These are phyloP conservation scores for Penicillium daleae DNA, from an alignment of 495 filamentous ascomycete genomes.

Conservation along the genomic window DNA sequence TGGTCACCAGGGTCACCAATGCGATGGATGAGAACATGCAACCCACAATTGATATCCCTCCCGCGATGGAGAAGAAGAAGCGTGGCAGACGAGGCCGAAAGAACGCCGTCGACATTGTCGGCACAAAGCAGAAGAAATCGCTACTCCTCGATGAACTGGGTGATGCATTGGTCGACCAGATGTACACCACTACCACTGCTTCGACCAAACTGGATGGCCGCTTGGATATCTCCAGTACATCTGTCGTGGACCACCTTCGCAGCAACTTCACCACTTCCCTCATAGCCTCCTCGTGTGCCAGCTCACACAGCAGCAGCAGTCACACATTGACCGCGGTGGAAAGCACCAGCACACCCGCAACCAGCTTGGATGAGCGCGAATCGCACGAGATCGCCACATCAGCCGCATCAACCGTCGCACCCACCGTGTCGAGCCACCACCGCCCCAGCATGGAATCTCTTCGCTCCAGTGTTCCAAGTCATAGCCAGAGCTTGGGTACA, in stretches of 20 bases:
- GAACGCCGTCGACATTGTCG: constrained; percentile 8
- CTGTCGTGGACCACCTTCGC: constrained; percentile 29
- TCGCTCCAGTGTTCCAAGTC: neutral
- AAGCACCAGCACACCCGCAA: constrained; percentile 16
- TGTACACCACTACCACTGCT: constrained; percentile 15
- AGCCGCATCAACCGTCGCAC: neutral
- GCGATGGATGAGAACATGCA: neutral
- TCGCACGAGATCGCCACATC: neutral
- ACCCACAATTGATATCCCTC: neutral
- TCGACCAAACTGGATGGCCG: neutral
- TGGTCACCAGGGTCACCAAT: constrained; percentile 6
- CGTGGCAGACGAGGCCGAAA: constrained; percentile 15
- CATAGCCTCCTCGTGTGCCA: constrained; percentile 18
- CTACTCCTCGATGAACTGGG: constrained; percentile 31
- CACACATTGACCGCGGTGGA: constrained; percentile 15
- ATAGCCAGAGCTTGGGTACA: neutral
- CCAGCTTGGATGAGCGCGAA: constrained; percentile 21
- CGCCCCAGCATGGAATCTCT: constrained; percentile 5
- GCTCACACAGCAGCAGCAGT: constrained; percentile 25
- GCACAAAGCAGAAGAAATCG: constrained; percentile 19
- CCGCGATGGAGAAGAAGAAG: constrained; percentile 21
- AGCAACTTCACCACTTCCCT: constrained; percentile 8
- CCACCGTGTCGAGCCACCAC: neutral
- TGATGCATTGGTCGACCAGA: constrained; percentile 26
- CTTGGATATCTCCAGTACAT: constrained; percentile 6